These are phyloP conservation scores for Saturnispora kantuleensis DNA, from an alignment of 805 yeast genomes.

Conservation along the genomic window DNA sequence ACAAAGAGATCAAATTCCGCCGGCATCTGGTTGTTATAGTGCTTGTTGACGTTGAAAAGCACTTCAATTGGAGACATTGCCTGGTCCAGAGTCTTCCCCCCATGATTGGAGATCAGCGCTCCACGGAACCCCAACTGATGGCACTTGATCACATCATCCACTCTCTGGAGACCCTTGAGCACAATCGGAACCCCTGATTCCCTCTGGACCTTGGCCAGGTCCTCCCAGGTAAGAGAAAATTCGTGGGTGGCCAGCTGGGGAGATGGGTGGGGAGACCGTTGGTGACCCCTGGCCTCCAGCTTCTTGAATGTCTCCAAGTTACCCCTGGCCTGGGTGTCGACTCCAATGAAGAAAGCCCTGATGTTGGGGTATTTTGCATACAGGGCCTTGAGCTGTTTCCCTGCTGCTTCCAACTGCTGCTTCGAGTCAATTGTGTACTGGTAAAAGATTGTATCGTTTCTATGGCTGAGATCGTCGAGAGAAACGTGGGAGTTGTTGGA, in stretches of 20 bases:
- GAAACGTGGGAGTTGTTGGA: slow-evolving; percentile 80
- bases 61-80: slow-evolving; percentile 54
- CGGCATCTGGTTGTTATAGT: slow-evolving; percentile 22
- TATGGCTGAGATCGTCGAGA: slow-evolving; percentile 59
- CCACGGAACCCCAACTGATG: slow-evolving; percentile 52
- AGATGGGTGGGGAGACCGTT: slow-evolving; percentile 27
- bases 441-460: slow-evolving; percentile 65
- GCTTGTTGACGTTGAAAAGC: slow-evolving; percentile 42
- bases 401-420: slow-evolving; percentile 51
- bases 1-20: slow-evolving; percentile 43
- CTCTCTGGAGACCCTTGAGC: slow-evolving; percentile 57
- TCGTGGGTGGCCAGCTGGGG: slow-evolving; percentile 9
- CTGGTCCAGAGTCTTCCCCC: slow-evolving; percentile 62
- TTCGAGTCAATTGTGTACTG: slow-evolving; percentile 65
- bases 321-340: slow-evolving; percentile 74
- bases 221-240: slow-evolving; percentile 43
- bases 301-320: slow-evolving; percentile 85
- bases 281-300: slow-evolving; percentile 36
- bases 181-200: slow-evolving; percentile 39
- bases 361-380: slow-evolving; percentile 33
- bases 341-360: slow-evolving; percentile 73
- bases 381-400: slow-evolving; percentile 15
- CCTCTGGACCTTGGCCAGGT: slow-evolving; percentile 40
- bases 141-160: slow-evolving; percentile 55
- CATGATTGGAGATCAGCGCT: slow-evolving; percentile 62